Percentiles rank a stretch among this genome's conserved stretches.
Conservation (phyloP, 2,329 filamentous ascomycete species). For the Furcasterigmium furcatum region DNA sequence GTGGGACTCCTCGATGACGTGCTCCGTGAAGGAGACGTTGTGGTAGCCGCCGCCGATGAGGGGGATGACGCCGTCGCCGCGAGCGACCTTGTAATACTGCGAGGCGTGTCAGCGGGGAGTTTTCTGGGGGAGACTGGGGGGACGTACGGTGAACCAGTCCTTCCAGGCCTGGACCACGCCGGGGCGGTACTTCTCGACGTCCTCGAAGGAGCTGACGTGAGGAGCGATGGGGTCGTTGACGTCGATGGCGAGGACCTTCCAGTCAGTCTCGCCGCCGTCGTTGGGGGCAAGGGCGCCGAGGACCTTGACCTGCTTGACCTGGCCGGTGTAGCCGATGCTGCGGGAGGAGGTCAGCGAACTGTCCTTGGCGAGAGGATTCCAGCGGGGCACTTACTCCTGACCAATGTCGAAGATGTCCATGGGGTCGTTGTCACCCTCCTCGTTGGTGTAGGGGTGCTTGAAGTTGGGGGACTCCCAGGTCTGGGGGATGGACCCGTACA, state of each 20-base stretch:
- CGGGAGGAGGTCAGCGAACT: background rate
- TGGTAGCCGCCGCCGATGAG: slow-evolving; percentile 33
- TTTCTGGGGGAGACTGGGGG: background rate
- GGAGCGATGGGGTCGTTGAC: slow-evolving; percentile 31
- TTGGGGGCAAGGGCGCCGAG: slow-evolving; percentile 34
- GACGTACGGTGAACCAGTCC: slow-evolving; percentile 34
- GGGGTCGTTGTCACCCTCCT: slow-evolving; percentile 36
- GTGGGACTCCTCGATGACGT: slow-evolving; percentile 31
- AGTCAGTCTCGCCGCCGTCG: slow-evolving; percentile 32
- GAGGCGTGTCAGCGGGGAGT: background rate
- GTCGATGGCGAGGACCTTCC: slow-evolving; percentile 36
- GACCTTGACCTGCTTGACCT: slow-evolving; percentile 38
- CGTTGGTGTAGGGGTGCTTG: slow-evolving; percentile 31
- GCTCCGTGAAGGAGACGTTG: slow-evolving; percentile 24
- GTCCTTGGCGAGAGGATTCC: no score
- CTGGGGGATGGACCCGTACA: slow-evolving; percentile 40
- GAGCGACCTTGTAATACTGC: slow-evolving; percentile 36
- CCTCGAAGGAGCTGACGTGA: slow-evolving; percentile 25
- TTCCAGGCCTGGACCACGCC: slow-evolving; percentile 28
- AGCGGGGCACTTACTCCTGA: slow-evolving; percentile 20
- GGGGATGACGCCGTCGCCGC: slow-evolving; percentile 27
- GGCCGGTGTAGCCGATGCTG: slow-evolving; percentile 26
- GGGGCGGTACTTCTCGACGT: slow-evolving; percentile 34
- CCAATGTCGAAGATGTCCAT: slow-evolving; percentile 37
- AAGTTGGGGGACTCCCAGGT: slow-evolving; percentile 40